Conservation (phyloP, 805 yeast genomes). For the Tetrapisispora pingtungensis region DNA sequence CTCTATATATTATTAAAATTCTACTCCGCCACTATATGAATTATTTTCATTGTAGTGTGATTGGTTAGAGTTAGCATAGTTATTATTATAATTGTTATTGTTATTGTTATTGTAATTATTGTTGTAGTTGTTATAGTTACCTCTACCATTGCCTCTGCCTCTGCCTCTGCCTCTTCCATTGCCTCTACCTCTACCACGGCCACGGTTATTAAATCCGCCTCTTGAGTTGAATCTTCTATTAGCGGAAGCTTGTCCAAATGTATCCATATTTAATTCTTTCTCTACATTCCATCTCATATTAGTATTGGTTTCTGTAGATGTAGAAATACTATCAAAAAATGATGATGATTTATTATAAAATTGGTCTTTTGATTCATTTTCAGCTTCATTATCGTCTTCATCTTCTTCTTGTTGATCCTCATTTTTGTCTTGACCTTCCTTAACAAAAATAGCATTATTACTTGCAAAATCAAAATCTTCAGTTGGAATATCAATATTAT, state of each 20-base stretch:
- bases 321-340: slow-evolving; percentile 78
- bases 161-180: slow-evolving; percentile 12
- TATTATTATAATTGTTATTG: background rate
- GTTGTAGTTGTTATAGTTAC: slow-evolving; percentile 9
- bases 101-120: background rate
- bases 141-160: slow-evolving; percentile 16
- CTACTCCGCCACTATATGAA: background rate
- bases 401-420: slow-evolving; percentile 3
- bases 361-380: slow-evolving; percentile 13
- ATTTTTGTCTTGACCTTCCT: slow-evolving; percentile 32
- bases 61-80: background rate
- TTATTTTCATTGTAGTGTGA: background rate
- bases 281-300: slow-evolving; percentile 63
- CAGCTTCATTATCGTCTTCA: slow-evolving; percentile 1
- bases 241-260: slow-evolving; percentile 66
- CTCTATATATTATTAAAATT: background rate
- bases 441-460: slow-evolving; percentile 61
- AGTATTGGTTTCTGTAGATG: slow-evolving; percentile 43
- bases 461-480: slow-evolving; percentile 68
- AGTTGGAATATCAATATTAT: slow-evolving; percentile 34
- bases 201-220: slow-evolving; percentile 29
- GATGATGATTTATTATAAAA: slow-evolving; percentile 74
- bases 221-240: slow-evolving; percentile 34
- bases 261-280: slow-evolving; percentile 62
- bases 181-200: slow-evolving; percentile 31